Evolutionary conservation across 176 grass and related monocot species (phyloP), one percentile per base, ranked within the genome.

Genomic region (Saccharum spontaneum): DNA sequence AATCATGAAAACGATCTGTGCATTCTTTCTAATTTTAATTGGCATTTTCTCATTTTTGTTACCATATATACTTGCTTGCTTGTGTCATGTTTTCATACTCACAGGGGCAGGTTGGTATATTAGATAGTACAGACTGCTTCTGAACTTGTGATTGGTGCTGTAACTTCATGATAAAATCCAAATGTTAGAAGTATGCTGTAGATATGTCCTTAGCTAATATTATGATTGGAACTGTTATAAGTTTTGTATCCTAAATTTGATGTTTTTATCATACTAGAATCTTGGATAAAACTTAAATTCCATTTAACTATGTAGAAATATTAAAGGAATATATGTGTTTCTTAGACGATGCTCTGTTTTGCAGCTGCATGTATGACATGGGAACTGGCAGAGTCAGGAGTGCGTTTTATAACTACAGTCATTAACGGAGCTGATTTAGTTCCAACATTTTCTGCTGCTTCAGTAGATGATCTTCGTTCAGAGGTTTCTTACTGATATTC

Each of bases 361-460:
- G 16, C 91, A 98, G 97, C 93, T 87, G 97, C 97, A 82, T 98
- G 93, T 81, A 95, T 98, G 93, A 98, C 97, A 66, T 98, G 89
- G 97, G 93, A 98, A 72, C 91, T 98, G 90, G 97, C 97, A 20
- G 97, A 98, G 60, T 98, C 93, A 33, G 97, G 97, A 74, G 79
- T 67, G 54, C 84, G 92, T 75, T 98, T 98, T 86, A 91, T 95
- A 81, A 98, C 97, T 83, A 89, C 97, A 88, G 91, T 98, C n/a
- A 95, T 98, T 49, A 98, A 95, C 67, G 93, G 91, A 79, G 93
- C 93, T 89, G 93, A 98, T 91, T 85, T 98, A 77, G 97, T 98
- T 66, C 97, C 97, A 77, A 94, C 87, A 7, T 98, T 98, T 90
- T 98, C 97, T 36, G 91, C 89, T 50, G 97, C 97, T 44, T 92